Conservation (phyloP, 73 alveolate species). For the Paraurostyla sp. region DNA sequence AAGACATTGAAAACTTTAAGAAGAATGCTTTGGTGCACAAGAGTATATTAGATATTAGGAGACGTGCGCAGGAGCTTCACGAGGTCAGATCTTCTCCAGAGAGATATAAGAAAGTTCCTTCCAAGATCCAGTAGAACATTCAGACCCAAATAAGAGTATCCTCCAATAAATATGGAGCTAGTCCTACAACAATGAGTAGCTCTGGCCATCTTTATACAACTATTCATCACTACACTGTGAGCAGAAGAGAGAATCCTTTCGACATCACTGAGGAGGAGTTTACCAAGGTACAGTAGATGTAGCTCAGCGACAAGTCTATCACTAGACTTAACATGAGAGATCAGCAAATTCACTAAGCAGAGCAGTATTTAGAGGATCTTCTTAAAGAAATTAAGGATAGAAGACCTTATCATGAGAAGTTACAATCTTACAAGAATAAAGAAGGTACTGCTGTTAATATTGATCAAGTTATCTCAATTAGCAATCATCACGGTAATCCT, state of each 20-base stretch:
- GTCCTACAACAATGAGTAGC: neutral
- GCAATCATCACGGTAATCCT: constrained; percentile 23
- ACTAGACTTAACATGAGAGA: constrained; percentile 27
- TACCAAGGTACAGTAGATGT: neutral
- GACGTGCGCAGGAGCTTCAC: neutral
- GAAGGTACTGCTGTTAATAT: neutral
- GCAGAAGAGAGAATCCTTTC: constrained; percentile 19
- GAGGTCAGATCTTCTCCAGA: constrained; percentile 53
- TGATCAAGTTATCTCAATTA: neutral
- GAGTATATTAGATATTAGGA: constrained; percentile 17
- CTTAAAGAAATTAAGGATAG: constrained; percentile 1
- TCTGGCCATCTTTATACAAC: neutral
- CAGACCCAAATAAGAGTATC: neutral
- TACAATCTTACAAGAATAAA: neutral
- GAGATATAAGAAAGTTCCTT: constrained; percentile 3
- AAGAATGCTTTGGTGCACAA: constrained; percentile 21
- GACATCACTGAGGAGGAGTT: constrained; percentile 45
- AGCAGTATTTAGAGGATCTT: neutral
- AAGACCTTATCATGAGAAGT: constrained; percentile 26
- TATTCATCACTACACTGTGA: neutral
- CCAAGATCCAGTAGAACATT: neutral
- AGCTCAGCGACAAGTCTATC: neutral
- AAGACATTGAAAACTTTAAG: constrained; percentile 42
- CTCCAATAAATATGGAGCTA: neutral
- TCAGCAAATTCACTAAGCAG: constrained; percentile 4